Evolutionary conservation across 1,139 yeast species (phyloP).

Genomic region (Debaryomyces nepalensis): DNA sequence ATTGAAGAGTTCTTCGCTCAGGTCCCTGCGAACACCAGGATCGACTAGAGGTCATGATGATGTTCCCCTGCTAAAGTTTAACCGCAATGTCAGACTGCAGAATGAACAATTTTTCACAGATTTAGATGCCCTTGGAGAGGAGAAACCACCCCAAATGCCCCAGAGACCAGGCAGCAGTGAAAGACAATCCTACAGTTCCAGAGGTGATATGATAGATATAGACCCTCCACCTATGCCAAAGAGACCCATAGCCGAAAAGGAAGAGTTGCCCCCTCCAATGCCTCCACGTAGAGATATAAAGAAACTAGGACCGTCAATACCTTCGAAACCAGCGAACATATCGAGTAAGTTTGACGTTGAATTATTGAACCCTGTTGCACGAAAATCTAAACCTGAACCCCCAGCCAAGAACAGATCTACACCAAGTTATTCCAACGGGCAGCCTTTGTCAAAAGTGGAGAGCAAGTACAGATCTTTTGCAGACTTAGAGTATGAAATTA

Average conservation of each 20-base stretch:
- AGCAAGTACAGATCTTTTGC: slow-evolving; percentile 25
- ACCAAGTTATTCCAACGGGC: background rate
- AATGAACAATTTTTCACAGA: background rate
- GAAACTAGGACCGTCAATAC: slow-evolving; percentile 14
- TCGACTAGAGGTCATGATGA: slow-evolving; percentile 5
- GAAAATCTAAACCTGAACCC: slow-evolving; percentile 14
- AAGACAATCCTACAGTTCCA: background rate
- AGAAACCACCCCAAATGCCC: slow-evolving; percentile 20
- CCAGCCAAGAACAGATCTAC: slow-evolving; percentile 7
- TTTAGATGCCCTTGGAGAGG: slow-evolving; percentile 12
- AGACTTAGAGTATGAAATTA: slow-evolving; percentile 27
- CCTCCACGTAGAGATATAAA: slow-evolving; percentile 17
- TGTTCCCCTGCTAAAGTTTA: slow-evolving; percentile 28
- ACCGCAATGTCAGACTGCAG: slow-evolving; percentile 15
- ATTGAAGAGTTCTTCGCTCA: slow-evolving; percentile 2
- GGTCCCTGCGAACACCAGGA: background rate
- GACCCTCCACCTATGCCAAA: slow-evolving; percentile 9
- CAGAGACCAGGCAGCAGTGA: slow-evolving; percentile 18
- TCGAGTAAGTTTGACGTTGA: slow-evolving; percentile 21
- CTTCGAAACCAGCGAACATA: slow-evolving; percentile 18
- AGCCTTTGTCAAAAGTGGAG: background rate
- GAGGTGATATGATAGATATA: background rate
- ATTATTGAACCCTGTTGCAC: slow-evolving; percentile 28
- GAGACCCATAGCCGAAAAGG: background rate
- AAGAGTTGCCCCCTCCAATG: slow-evolving; percentile 18